These are phyloP conservation scores for Phanerodontia chrysosporium DNA, from an alignment of 768 basidiomycete species.

Conservation along the genomic window DNA sequence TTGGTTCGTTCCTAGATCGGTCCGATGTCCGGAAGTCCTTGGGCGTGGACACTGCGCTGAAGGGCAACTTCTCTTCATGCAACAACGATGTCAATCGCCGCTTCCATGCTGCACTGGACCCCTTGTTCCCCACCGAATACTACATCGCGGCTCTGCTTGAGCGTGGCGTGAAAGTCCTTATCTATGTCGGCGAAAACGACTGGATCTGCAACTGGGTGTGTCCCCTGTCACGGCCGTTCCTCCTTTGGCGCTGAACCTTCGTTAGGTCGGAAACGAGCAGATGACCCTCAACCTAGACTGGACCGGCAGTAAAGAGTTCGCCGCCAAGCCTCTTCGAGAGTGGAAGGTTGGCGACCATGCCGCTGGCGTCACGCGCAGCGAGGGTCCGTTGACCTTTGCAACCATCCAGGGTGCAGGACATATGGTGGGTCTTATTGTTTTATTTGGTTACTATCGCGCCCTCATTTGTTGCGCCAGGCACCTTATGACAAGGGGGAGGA, in stretches of 20 bases:
- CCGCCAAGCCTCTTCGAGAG: constrained; percentile 36
- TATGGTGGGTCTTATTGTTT: constrained; percentile 41
- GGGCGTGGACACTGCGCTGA: constrained; percentile 54
- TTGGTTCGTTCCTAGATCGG: constrained; percentile 58
- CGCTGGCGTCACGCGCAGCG: constrained; percentile 52
- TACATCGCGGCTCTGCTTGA: constrained; percentile 54
- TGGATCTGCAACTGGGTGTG: constrained; percentile 53
- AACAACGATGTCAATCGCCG: constrained; percentile 38
- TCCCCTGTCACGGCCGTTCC: neutral
- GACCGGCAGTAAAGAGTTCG: constrained; percentile 50
- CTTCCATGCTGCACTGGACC: constrained; percentile 47
- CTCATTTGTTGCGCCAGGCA: constrained; percentile 30
- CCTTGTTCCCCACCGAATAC: constrained; percentile 24
- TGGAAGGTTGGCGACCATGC: constrained; percentile 53
- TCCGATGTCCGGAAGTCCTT: constrained; percentile 49
- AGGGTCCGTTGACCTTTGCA: constrained; percentile 55
- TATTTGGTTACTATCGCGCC: too few species aligned
- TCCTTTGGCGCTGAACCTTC: neutral
- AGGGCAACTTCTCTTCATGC: constrained; percentile 38
- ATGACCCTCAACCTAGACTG: constrained; percentile 60
- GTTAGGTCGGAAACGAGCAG: constrained; percentile 50
- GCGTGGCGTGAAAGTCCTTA: constrained; percentile 45
- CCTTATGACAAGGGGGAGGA: constrained; percentile 63
- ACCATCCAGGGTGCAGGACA: constrained; percentile 69
- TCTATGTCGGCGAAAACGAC: constrained; percentile 55